A percentile compares a stretch with the other conserved stretches of the same genome.
Evolutionary conservation across 108 stramenopile species (phyloP).

Genomic region (Nitzschia sp.): DNA sequence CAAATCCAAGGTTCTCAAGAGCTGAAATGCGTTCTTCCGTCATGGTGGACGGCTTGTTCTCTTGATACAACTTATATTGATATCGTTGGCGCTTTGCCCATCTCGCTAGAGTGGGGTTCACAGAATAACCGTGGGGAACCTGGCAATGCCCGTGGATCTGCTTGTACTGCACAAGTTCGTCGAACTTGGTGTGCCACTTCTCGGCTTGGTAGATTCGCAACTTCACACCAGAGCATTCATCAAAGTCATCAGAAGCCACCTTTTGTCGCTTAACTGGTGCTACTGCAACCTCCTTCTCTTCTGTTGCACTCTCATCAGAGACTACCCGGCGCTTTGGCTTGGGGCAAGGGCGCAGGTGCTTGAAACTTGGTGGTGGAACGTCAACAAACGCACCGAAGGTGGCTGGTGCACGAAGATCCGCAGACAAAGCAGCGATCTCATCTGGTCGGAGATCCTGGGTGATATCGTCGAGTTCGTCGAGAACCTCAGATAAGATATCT

Average conservation of each 20-base stretch:
- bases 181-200: conserved; percentile 15
- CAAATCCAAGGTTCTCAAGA: conserved; percentile 46
- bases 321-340: conserved; percentile 1
- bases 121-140: conserved; percentile 24
- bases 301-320: not conserved
- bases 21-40: conserved; percentile 41
- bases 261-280: not conserved
- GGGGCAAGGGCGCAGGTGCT: conserved; percentile 5
- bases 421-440: not conserved
- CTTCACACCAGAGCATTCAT: not conserved
- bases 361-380: not conserved
- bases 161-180: conserved; percentile 21
- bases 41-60: conserved; percentile 39
- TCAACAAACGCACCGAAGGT: not conserved
- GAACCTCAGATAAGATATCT: not conserved
- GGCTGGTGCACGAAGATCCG: not conserved
- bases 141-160: conserved; percentile 22
- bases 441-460: not conserved
- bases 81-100: conserved; percentile 36
- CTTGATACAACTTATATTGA: conserved; percentile 26
- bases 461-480: conserved; percentile 1
- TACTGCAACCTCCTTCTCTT: not conserved
- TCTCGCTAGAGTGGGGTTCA: conserved; percentile 18
- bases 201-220: conserved; percentile 21
- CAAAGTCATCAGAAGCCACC: not conserved